Evolutionary conservation across 306 rosid species (phyloP).

Genomic region (Dryas alaskensis): DNA sequence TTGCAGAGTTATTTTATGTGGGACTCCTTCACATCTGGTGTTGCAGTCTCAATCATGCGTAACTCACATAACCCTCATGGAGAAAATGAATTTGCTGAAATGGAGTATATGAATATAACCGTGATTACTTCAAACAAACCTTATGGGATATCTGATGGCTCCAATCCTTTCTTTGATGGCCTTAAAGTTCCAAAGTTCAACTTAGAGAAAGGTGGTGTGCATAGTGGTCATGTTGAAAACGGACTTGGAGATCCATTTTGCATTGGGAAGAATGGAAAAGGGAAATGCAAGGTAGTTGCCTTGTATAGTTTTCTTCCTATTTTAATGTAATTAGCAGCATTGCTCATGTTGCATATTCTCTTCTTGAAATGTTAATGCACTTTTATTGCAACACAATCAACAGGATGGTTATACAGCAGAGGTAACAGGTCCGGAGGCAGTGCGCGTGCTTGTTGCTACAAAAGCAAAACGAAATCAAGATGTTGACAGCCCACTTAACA

Average conservation of each 20-base stretch:
- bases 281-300: slow-evolving; percentile 67
- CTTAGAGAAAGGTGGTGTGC: slow-evolving; percentile 64
- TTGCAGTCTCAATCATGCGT: slow-evolving; percentile 77
- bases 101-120: slow-evolving; percentile 84
- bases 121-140: slow-evolving; percentile 86
- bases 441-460: slow-evolving; percentile 76
- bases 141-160: slow-evolving; percentile 72
- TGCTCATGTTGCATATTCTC: neutral
- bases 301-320: neutral
- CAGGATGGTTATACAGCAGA: slow-evolving; percentile 90
- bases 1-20: slow-evolving; percentile 87
- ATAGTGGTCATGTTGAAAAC: slow-evolving; percentile 83
- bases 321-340: neutral
- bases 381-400: slow-evolving; percentile 22
- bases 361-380: neutral
- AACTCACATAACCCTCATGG: slow-evolving; percentile 46
- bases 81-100: slow-evolving; percentile 79
- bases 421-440: slow-evolving; percentile 57
- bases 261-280: slow-evolving; percentile 60
- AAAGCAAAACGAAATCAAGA: slow-evolving; percentile 68
- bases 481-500: slow-evolving; percentile 49
- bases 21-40: slow-evolving; percentile 82
- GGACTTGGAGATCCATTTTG: slow-evolving; percentile 84
- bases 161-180: slow-evolving; percentile 75
- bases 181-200: slow-evolving; percentile 56